Base-by-base conservation (phyloP, 768 basidiomycete species). In the Boletus insuetus region DNA sequence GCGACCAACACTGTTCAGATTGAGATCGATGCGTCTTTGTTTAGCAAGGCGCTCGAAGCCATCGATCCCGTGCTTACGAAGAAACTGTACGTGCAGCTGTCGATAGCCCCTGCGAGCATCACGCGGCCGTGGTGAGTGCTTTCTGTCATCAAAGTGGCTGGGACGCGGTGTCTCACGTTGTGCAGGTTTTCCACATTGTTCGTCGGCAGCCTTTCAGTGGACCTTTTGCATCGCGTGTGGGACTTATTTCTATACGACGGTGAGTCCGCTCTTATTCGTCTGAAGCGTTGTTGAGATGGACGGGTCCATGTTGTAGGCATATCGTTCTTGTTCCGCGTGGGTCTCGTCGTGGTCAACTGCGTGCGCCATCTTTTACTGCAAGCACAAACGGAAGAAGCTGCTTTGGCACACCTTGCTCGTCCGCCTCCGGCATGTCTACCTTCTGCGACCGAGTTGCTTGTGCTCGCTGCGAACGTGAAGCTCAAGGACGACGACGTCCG, bases 211-310 rank as follows among this genome's bases (percentile, higher is more conserved):
- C 75, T 92, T 14, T 86, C 91, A 0, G 66, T 74, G 0, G 82
- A 86, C 3, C 82, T 84, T 62, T 71, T 91, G 16, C 82, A 86
- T 54, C 78, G 91, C 26, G 79, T 91, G 13, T 93, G 91, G 91
- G 91, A 92, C 64, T 65, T 93, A 3, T 92, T 92, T 65, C 69
- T 93, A 19, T 89, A 79, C 58, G 91, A 93, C 72, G 91, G 90
- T 90, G 66, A 26, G 74, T 55, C 9, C 4, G 19, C 10, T 20
- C n/a, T 34, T 19, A 32, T 11, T 20, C 8, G 6, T 19, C 9
- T 39, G 13, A 29, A 10, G 17, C 20, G 42, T 40, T 11, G 16
- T 46, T 14, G 53, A 47, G 22, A 26, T 24, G 55, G 31, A 66
- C 32, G 14, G 17, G 34, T 50, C 26, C 8, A 44, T 12, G 43